Evolutionary conservation across 176 grass and related monocot genomes (phyloP), one percentile per base, ranked within the genome.

Genomic region (Ensete glaucum): DNA sequence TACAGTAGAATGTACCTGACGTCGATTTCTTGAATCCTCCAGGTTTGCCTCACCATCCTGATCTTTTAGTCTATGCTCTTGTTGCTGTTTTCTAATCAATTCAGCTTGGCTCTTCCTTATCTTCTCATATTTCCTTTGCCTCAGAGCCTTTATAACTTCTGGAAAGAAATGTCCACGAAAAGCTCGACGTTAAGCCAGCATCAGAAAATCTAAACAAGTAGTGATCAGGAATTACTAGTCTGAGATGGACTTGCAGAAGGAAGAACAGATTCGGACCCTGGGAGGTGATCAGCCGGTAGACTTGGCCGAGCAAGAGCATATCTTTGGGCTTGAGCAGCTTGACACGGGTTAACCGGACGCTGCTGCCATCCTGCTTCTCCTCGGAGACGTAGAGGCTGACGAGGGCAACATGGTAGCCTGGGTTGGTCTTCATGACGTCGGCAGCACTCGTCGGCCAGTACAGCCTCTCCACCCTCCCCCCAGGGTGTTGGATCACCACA

Each of bases 321-420:
- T 99, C 96, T 76, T 99, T 99, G 34, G 91, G 86, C 87, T 99
- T 99, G 78, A 99, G 91, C 34, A 99, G 83, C 82, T 89, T 95
- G 74, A 99, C 96, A 43, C 96, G 73, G 23, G 96, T 99, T 64
- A 95, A 73, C 57, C 82, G 89, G 10, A 79, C 88, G 0, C 80
- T 65, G 20, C 75, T 80, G 0, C 60, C 52, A 13, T 75, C 52
- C 15, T 63, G 74, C 83, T 71, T 76, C 29, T 76, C 23, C 73
- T 65, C 70, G 3, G 82, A 57, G 23, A 93, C 50, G 22, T 84
- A 83, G 75, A 87, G 82, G 64, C 87, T 95, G 66, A 99, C 96
- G 22, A 99, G 96, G 1, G 96, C 96, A 2, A 99, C 96, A 73
- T 95, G 85, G 85, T 99, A 85, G 1, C 91, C 96, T 0, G 96